Conservation (phyloP, 2,329 filamentous ascomycete genomes). For the Leptographium procerum region DNA sequence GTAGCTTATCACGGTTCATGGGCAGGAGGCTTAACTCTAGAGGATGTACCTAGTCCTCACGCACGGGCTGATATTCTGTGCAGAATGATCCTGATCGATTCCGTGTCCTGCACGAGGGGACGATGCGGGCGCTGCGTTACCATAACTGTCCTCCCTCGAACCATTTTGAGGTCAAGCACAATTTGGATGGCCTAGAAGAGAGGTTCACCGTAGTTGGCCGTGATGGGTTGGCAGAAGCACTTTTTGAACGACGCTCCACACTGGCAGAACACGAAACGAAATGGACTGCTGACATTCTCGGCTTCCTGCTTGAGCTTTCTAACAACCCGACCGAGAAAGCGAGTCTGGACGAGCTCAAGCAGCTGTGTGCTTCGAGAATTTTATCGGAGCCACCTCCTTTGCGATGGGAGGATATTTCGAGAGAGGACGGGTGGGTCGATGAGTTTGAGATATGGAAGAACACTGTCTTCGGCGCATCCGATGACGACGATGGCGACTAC, state of each 20-base stretch:
- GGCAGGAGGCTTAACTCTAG: neutral
- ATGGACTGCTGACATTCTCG: slow-evolving; percentile 70
- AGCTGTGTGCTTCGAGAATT: slow-evolving; percentile 33
- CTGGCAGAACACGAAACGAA: slow-evolving; percentile 26
- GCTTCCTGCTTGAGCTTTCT: slow-evolving; percentile 69
- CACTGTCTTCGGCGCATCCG: slow-evolving; percentile 41
- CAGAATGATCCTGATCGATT: slow-evolving; percentile 25
- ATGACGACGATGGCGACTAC: slow-evolving; percentile 51
- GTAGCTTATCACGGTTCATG: slow-evolving; percentile 20
- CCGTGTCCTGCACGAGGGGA: slow-evolving; percentile 33
- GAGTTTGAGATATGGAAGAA: slow-evolving; percentile 58
- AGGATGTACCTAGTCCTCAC: neutral
- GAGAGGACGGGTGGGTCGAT: slow-evolving; percentile 60
- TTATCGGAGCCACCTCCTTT: slow-evolving; percentile 36
- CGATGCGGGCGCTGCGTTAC: slow-evolving; percentile 39
- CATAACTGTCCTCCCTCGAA: slow-evolving; percentile 56
- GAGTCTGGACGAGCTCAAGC: slow-evolving; percentile 49
- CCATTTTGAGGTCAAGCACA: slow-evolving; percentile 58
- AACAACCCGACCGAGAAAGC: slow-evolving; percentile 66
- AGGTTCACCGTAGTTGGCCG: slow-evolving; percentile 72
- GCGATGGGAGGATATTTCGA: slow-evolving; percentile 70
- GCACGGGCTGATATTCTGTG: neutral
- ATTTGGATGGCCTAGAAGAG: slow-evolving; percentile 65
- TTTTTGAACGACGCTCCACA: slow-evolving; percentile 33
- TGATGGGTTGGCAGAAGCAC: slow-evolving; percentile 64